These are phyloP conservation scores for Irpex rosettiformis DNA, from an alignment of 1,284 basidiomycete species.

Conservation along the genomic window DNA sequence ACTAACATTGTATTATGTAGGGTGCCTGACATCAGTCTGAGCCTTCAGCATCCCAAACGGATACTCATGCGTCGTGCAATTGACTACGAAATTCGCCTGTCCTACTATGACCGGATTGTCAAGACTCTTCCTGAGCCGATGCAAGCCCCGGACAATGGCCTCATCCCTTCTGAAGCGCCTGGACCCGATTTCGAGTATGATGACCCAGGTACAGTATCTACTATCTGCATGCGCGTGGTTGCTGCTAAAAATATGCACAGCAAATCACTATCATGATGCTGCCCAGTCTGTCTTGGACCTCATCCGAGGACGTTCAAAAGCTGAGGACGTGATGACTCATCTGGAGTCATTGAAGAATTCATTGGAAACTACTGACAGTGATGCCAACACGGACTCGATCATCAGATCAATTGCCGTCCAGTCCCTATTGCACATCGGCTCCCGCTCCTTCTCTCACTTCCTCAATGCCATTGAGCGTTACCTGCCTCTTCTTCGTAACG, in stretches of 20 bases:
- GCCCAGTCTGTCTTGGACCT: conserved; percentile 80
- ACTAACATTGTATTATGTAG: conserved; percentile 38
- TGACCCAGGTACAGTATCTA: conserved; percentile 37
- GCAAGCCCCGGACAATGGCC: conserved; percentile 59
- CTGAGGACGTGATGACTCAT: conserved; percentile 77
- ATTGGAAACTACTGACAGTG: conserved; percentile 56
- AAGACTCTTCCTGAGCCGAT: conserved; percentile 86
- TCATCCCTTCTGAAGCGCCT: conserved; percentile 75
- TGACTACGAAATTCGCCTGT: conserved; percentile 88
- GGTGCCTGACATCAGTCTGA: conserved; percentile 80
- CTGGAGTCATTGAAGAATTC: conserved; percentile 68
- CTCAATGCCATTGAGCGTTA: conserved; percentile 98
- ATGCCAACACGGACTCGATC: conserved; percentile 58
- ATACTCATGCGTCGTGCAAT: conserved; percentile 86
- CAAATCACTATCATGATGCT: conserved; percentile 68
- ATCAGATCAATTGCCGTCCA: conserved; percentile 85
- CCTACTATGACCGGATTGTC: conserved; percentile 92
- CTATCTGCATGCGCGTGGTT: not conserved
- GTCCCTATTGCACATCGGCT: conserved; percentile 87
- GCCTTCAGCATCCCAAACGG: conserved; percentile 78
- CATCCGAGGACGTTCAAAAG: conserved; percentile 73
- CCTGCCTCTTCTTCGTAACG: conserved; percentile 79
- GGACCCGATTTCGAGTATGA: conserved; percentile 86
- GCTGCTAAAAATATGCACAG: conserved; percentile 32
- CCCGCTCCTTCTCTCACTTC: conserved; percentile 96